These are phyloP conservation scores for Phytophthora syringae DNA, from an alignment of 352 stramenopile species.

Conservation along the genomic window DNA sequence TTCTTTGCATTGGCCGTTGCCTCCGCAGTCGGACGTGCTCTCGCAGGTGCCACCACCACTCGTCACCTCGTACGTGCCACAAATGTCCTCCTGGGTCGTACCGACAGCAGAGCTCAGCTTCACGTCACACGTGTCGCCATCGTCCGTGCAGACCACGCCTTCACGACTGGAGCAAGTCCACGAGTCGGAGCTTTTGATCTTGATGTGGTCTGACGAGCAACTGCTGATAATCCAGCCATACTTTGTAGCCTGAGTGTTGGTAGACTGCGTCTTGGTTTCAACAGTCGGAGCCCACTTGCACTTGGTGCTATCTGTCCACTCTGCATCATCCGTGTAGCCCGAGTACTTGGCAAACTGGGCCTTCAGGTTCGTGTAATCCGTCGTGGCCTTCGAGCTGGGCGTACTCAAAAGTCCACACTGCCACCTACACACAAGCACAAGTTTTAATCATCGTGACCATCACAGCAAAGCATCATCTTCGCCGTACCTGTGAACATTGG, in stretches of 20 bases:
- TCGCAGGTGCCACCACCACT: slow-evolving; percentile 71
- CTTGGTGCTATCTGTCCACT: slow-evolving; percentile 63
- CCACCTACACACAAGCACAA: slow-evolving; percentile 45
- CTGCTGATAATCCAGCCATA: slow-evolving; percentile 74
- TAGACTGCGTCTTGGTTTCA: slow-evolving; percentile 59
- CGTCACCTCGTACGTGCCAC: slow-evolving; percentile 68
- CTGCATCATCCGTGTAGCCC: slow-evolving; percentile 55
- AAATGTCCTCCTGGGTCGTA: slow-evolving; percentile 83
- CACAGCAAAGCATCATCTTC: background rate
- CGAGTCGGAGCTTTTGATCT: slow-evolving; percentile 63
- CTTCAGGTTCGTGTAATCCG: slow-evolving; percentile 83
- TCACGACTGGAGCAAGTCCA: slow-evolving; percentile 79
- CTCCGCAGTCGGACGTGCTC: slow-evolving; percentile 68
- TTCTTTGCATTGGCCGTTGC: slow-evolving; percentile 76
- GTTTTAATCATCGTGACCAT: slow-evolving; percentile 12
- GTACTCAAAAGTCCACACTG: slow-evolving; percentile 67
- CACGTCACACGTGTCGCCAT: slow-evolving; percentile 76
- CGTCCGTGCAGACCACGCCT: slow-evolving; percentile 71
- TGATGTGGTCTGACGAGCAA: slow-evolving; percentile 59
- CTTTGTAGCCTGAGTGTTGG: slow-evolving; percentile 59
- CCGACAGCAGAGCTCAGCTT: slow-evolving; percentile 47
- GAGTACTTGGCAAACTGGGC: slow-evolving; percentile 68
- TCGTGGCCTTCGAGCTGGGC: slow-evolving; percentile 62
- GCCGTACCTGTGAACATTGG: slow-evolving; percentile 81
- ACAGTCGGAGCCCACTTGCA: slow-evolving; percentile 71